A percentile compares a stretch with the other conserved stretches of the same genome.
Evolutionary conservation across 768 basidiomycete species (phyloP).

Genomic region (Lentinula aciculospora): DNA sequence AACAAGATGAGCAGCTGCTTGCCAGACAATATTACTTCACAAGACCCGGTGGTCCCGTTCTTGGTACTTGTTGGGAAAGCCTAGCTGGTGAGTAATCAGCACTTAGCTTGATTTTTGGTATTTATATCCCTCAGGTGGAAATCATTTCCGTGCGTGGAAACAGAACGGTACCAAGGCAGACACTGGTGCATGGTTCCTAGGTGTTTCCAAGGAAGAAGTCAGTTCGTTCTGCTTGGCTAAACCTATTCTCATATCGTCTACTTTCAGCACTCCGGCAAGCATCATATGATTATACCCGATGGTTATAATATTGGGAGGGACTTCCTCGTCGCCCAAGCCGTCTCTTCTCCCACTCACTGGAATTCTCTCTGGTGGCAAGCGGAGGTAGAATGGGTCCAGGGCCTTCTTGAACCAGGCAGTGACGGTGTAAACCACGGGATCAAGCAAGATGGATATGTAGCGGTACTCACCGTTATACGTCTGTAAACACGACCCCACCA

Average conservation of each 20-base stretch:
- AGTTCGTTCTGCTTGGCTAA: constrained; percentile 4
- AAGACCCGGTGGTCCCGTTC: constrained; percentile 33
- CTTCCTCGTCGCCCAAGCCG: constrained; percentile 64
- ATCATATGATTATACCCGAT: constrained; percentile 70
- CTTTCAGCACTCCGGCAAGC: constrained; percentile 45
- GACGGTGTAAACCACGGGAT: constrained; percentile 79
- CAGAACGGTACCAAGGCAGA: constrained; percentile 74
- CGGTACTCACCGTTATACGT: constrained; percentile 66
- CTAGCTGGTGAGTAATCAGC: constrained; percentile 41
- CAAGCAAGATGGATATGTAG: constrained; percentile 72
- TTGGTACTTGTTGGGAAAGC: constrained; percentile 89
- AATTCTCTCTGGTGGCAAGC: constrained; percentile 70
- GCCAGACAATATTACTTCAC: constrained; percentile 69
- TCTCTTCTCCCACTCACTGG: constrained; percentile 49
- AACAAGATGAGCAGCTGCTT: constrained; percentile 62
- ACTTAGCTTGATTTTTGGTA: background rate
- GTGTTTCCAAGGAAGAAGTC: constrained; percentile 71
- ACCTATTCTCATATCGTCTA: constrained; percentile 1
- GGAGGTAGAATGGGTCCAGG: constrained; percentile 69
- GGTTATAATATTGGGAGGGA: constrained; percentile 76
- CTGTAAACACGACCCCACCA: too few species aligned
- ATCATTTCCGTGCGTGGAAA: constrained; percentile 87
- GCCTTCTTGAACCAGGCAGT: constrained; percentile 62
- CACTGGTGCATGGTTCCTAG: constrained; percentile 83
- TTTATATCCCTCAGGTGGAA: constrained; percentile 48